Evolutionary conservation across 805 yeast genomes (phyloP).

Genomic region (Saccharomycodes ludwigii): DNA sequence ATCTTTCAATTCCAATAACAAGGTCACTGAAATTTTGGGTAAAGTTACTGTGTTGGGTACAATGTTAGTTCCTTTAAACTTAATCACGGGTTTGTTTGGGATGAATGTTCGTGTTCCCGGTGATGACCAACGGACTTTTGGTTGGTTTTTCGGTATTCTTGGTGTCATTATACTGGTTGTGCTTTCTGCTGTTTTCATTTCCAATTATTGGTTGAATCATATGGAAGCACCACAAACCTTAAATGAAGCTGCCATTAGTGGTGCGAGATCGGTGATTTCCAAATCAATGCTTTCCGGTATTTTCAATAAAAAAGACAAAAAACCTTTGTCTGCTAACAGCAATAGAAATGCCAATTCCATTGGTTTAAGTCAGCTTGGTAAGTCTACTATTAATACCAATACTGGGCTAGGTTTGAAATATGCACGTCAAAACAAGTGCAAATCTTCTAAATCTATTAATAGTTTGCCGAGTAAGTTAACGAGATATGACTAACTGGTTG

Average conservation of each 20-base stretch:
- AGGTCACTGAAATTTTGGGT: slow-evolving; percentile 76
- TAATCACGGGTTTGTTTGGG: slow-evolving; percentile 86
- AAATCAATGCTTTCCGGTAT: slow-evolving; percentile 11
- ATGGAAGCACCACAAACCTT: slow-evolving; percentile 22
- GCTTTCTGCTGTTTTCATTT: slow-evolving; percentile 26
- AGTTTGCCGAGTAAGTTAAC: slow-evolving; percentile 10
- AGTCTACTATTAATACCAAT: too few relatives aligned
- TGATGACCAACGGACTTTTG: slow-evolving; percentile 25
- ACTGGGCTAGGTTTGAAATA: too few relatives aligned
- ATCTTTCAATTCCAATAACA: slow-evolving; percentile 74
- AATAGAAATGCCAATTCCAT: too few relatives aligned
- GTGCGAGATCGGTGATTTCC: slow-evolving; percentile 24
- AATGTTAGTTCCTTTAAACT: slow-evolving; percentile 75
- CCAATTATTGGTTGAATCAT: slow-evolving; percentile 30
- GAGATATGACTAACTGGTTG: slow-evolving; percentile 7
- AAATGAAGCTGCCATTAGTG: slow-evolving; percentile 20
- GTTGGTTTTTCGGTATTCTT: slow-evolving; percentile 62
- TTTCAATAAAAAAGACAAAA: slow-evolving; percentile 1
- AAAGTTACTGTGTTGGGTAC: slow-evolving; percentile 88
- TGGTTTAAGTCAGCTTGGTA: too few relatives aligned
- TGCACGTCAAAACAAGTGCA: too few relatives aligned
- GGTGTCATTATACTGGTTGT: slow-evolving; percentile 37
- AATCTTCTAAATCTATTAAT: slow-evolving; percentile 8
- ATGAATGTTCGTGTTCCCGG: slow-evolving; percentile 93
- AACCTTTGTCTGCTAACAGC: too few relatives aligned